Evolutionary conservation across 352 stramenopile genomes (phyloP), one percentile per base, ranked within the genome.

Genomic region (Phytophthora pluvialis): DNA sequence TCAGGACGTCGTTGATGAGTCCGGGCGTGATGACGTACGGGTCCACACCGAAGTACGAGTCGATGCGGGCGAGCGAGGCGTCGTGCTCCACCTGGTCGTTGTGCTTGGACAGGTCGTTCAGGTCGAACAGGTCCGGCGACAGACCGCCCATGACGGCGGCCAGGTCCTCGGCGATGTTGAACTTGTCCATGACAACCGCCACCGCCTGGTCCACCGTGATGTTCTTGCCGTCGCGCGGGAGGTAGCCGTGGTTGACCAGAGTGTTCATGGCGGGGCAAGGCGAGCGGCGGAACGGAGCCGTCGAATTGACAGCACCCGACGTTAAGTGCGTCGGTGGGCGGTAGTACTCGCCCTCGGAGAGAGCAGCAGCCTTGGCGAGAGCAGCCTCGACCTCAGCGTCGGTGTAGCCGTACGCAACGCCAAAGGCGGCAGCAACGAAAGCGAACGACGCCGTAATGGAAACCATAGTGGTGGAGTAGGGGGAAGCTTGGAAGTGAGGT

Each of bases 191-290:
- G 42, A 84, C 49, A 5, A 67, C 72, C 0, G 72, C 32, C 15
- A 84, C 11, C 9, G 60, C 53, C n/a, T 49, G 31, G 18, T 53
- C 44, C 33, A 67, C 49, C 3, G 63, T 78, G 32, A 84, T 53
- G 49, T 74, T 78, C 33, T 70, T 75, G n/a, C 75, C 75, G 31
- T 71, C 67, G 25, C 76, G 73, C 8, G 77, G 72, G 15, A 88
- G 29, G 18, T 77, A 61, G 21, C 74, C 74, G 21, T 21, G 21
- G 21, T 21, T 21, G 21, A 21, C 21, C 21, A 21, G 21, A 21
- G 21, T 21, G 21, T 88, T 88, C 52, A 86, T 64, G 21, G 69
- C 74, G 10, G 79, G 79, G 21, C 77, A 88, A 5, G 77, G 79
- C 4, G 56, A 78, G 1, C 75, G 75, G 21, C 57, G 45, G 57